Evolutionary conservation across 306 rosid species (phyloP).

Genomic region (Datisca glomerata): DNA sequence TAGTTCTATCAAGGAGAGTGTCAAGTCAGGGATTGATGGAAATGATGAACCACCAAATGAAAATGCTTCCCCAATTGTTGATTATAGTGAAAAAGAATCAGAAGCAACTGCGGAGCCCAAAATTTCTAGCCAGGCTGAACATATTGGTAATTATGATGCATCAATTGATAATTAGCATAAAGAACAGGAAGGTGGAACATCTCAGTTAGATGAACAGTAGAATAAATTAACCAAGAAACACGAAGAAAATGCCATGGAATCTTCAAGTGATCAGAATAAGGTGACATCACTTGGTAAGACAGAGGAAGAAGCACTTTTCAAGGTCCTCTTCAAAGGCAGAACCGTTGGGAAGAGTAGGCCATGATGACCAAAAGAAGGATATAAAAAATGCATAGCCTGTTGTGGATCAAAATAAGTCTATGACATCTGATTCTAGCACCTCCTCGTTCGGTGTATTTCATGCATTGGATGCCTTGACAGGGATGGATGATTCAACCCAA

Average conservation of each 20-base stretch:
- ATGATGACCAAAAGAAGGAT: conserved; percentile 34
- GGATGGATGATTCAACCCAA: conserved; percentile 96
- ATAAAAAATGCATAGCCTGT: conserved; percentile 26
- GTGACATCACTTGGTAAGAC: conserved; percentile 23
- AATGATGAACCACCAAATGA: conserved; percentile 25
- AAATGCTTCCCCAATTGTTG: conserved; percentile 23
- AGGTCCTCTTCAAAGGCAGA: conserved; percentile 31
- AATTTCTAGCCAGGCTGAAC: conserved; percentile 26
- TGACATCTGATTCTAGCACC: conserved; percentile 26
- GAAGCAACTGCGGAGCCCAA: conserved; percentile 23
- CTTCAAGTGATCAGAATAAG: conserved; percentile 27
- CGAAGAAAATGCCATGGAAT: conserved; percentile 36
- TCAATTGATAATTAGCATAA: conserved; percentile 29
- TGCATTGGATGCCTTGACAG: conserved; percentile 68
- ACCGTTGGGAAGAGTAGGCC: conserved; percentile 32
- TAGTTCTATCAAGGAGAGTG: conserved; percentile 22
- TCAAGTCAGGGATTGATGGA: too few species aligned
- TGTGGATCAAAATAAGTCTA: conserved; percentile 29
- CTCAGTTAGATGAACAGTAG: conserved; percentile 31
- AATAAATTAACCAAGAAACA: conserved; percentile 30
- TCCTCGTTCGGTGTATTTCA: conserved; percentile 55
- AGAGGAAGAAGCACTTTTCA: conserved; percentile 24
- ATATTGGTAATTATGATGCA: conserved; percentile 21
- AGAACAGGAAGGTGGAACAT: conserved; percentile 21
- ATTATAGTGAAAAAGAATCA: conserved; percentile 25